Conservation (phyloP, 768 basidiomycete genomes). For the Psilocybe subaeruginosa region DNA sequence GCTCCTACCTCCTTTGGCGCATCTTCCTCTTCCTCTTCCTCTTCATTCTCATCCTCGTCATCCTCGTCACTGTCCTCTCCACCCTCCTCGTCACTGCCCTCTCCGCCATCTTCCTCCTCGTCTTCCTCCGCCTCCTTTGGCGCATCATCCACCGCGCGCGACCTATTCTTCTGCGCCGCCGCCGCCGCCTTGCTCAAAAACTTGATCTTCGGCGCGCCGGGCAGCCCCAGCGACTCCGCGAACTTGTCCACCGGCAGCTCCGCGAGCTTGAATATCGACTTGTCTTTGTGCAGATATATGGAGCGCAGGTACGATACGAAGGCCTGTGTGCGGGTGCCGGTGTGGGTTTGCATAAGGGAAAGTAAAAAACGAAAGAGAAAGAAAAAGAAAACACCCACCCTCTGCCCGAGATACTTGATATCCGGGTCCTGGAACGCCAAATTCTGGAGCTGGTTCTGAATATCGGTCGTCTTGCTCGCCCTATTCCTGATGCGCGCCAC, state of each 20-base stretch:
- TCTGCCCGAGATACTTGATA: constrained; percentile 94
- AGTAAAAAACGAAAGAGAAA: not conserved
- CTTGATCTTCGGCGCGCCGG: constrained; percentile 95
- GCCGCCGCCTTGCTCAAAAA: constrained; percentile 71
- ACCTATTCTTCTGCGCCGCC: constrained; percentile 78
- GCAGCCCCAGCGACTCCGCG: constrained; percentile 89
- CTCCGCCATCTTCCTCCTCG: too few species aligned
- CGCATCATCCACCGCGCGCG: constrained; percentile 47
- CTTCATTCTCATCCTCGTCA: too few species aligned
- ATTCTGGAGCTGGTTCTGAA: constrained; percentile 88
- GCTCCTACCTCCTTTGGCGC: not conserved
- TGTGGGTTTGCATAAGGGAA: not conserved
- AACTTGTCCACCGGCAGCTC: constrained; percentile 83
- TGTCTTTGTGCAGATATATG: constrained; percentile 91
- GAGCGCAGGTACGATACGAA: constrained; percentile 97
- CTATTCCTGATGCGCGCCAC: constrained; percentile 86
- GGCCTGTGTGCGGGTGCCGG: constrained; percentile 52
- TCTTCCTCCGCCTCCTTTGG: too few species aligned
- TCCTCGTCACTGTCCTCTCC: too few species aligned
- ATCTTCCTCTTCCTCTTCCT: too few species aligned
- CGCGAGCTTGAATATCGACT: constrained; percentile 85
- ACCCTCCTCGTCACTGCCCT: too few species aligned
- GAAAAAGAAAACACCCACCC: constrained; percentile 51
- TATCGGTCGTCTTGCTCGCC: constrained; percentile 81
- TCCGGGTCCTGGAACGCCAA: constrained; percentile 95